A percentile compares a stretch with the other conserved stretches of the same genome.
Conservation (phyloP, 2,329 filamentous ascomycete species). For the Phaeoacremonium minimum region DNA sequence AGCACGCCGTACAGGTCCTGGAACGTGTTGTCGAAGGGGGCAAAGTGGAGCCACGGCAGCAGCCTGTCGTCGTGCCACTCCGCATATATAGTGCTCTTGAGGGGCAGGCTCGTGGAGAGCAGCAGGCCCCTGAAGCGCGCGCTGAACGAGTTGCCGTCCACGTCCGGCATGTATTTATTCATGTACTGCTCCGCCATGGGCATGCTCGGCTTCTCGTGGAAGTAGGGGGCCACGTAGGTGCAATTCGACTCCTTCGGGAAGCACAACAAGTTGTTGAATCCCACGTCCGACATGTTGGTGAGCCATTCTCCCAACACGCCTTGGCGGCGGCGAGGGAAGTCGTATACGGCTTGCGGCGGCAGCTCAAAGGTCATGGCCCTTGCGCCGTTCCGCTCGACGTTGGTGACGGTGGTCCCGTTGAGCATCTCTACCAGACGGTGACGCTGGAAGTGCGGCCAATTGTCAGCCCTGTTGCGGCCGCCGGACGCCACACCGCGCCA, state of each 20-base stretch:
- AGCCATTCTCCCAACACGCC: slow-evolving; percentile 36
- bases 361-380: slow-evolving; percentile 45
- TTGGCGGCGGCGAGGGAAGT: slow-evolving; percentile 28
- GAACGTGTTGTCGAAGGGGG: slow-evolving; percentile 66
- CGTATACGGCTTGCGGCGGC: slow-evolving; percentile 35
- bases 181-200: slow-evolving; percentile 44
- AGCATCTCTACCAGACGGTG: slow-evolving; percentile 67
- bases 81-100: slow-evolving; percentile 68
- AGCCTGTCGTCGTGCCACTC: slow-evolving; percentile 74
- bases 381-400: slow-evolving; percentile 34
- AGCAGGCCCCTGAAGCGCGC: slow-evolving; percentile 62
- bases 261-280: slow-evolving; percentile 39
- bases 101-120: slow-evolving; percentile 57
- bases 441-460: slow-evolving; percentile 67
- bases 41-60: slow-evolving; percentile 67
- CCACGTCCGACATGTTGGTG: slow-evolving; percentile 31
- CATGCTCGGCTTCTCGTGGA: slow-evolving; percentile 22
- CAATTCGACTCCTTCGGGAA: slow-evolving; percentile 25
- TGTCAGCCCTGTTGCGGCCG: slow-evolving; percentile 45
- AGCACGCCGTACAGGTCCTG: slow-evolving; percentile 62
- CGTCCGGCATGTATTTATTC: slow-evolving; percentile 65
- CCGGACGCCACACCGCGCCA: slow-evolving; percentile 66
- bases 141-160: slow-evolving; percentile 65
- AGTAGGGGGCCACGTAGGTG: slow-evolving; percentile 31
- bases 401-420: slow-evolving; percentile 54